Evolutionary conservation across 208 protist species (phyloP).

Genomic region (Angomonas deanei): DNA sequence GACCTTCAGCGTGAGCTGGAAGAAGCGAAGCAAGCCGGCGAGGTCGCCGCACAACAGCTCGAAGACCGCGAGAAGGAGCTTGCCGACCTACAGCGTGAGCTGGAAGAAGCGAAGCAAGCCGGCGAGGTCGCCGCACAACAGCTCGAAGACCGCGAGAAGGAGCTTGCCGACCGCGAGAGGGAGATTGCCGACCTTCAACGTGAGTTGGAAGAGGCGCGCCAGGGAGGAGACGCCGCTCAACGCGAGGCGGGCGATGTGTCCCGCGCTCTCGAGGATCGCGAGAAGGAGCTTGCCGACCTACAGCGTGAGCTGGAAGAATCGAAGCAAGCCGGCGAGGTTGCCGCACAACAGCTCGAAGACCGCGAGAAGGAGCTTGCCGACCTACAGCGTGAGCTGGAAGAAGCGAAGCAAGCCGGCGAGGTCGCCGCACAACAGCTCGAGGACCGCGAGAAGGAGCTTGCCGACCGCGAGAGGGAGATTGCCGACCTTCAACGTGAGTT

Average conservation of each 20-base stretch:
- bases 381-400: neutral
- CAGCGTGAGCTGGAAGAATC: neutral
- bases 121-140: neutral
- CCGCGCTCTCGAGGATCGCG: neutral
- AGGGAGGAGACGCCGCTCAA: neutral
- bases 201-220: neutral
- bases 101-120: neutral
- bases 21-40: conserved; percentile 32
- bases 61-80: too few relatives aligned
- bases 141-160: neutral
- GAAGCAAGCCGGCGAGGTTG: neutral
- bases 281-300: neutral
- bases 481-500: conserved; percentile 20
- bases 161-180: too few relatives aligned
- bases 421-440: neutral
- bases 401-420: neutral
- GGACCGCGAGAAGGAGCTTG: conserved; percentile 18
- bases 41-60: conserved; percentile 22
- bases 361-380: too few relatives aligned
- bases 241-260: neutral
- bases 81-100: conserved; percentile 5
- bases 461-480: too few relatives aligned
- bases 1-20: conserved; percentile 33
- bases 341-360: neutral
- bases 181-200: neutral